Evolutionary conservation across 306 rosid species (phyloP).

Genomic region (Casuarina equisetifolia): DNA sequence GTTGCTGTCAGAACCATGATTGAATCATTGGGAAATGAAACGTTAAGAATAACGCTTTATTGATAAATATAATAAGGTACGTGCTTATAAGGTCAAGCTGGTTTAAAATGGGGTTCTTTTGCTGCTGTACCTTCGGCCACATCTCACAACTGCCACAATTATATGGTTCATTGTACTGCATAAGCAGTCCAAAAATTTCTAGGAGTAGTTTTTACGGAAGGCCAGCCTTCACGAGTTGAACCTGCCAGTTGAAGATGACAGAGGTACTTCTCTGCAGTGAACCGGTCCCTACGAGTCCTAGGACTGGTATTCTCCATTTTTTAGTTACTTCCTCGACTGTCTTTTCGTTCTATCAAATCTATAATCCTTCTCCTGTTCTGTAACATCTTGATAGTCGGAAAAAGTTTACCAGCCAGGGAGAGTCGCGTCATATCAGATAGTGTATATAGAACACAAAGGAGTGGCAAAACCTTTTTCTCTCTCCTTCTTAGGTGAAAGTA

Average conservation of each 20-base stretch:
- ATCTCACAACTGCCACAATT: too few relatives aligned
- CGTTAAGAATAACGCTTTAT: slow-evolving; percentile 11
- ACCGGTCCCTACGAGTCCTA: too few relatives aligned
- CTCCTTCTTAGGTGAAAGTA: not conserved
- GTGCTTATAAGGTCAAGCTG: not conserved
- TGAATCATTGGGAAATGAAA: slow-evolving; percentile 60
- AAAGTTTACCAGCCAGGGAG: too few relatives aligned
- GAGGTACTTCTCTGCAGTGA: too few relatives aligned
- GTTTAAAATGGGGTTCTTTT: not conserved
- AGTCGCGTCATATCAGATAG: not conserved
- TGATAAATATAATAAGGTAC: not conserved
- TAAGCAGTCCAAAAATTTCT: not conserved
- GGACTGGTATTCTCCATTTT: too few relatives aligned
- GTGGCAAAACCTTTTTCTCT: not conserved
- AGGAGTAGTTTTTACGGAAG: too few relatives aligned
- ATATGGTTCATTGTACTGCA: not conserved
- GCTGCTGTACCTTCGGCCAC: not conserved
- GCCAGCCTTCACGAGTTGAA: too few relatives aligned
- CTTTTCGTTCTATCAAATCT: too few relatives aligned
- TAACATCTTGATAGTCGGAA: too few relatives aligned
- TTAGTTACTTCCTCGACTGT: too few relatives aligned
- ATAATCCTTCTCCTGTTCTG: too few relatives aligned
- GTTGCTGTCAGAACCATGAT: slow-evolving; percentile 59
- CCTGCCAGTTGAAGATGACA: too few relatives aligned
- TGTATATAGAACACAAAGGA: not conserved